Evolutionary conservation across 1,139 yeast genomes (phyloP).

Genomic region (Pichia sp.): DNA sequence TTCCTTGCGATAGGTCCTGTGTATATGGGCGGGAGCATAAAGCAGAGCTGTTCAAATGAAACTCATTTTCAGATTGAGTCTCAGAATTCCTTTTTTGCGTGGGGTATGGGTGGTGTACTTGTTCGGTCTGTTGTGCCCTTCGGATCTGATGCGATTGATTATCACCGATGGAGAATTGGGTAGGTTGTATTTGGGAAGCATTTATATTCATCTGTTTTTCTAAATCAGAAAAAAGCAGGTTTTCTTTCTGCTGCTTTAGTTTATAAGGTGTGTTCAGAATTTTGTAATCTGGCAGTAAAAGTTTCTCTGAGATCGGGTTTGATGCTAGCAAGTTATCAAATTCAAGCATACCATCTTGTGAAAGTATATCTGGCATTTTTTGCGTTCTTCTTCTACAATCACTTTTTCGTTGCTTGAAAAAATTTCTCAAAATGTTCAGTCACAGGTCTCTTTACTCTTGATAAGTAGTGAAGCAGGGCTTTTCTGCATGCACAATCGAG

Average conservation of each 20-base stretch:
- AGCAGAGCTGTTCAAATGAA: neutral
- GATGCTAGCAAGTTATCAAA: slow-evolving; percentile 4
- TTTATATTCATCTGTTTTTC: slow-evolving; percentile 14
- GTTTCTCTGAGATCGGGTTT: neutral
- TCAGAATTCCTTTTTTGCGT: neutral
- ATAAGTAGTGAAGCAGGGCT: too few species aligned
- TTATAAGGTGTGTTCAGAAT: neutral
- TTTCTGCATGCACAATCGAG: too few species aligned
- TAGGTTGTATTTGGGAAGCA: slow-evolving; percentile 6
- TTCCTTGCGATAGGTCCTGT: slow-evolving; percentile 8
- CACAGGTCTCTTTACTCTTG: too few species aligned
- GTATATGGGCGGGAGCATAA: neutral
- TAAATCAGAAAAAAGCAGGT: slow-evolving; percentile 5
- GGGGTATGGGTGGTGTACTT: neutral
- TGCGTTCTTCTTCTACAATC: neutral
- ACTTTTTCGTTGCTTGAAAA: neutral
- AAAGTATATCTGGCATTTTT: slow-evolving; percentile 7
- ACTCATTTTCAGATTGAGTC: neutral
- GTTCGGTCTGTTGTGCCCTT: neutral
- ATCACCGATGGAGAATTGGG: neutral
- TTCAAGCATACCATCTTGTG: slow-evolving; percentile 9
- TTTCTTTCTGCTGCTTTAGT: neutral
- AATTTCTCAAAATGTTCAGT: too few species aligned
- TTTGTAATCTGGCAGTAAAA: neutral
- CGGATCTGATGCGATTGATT: neutral